phyloP scores from a whole-genome alignment of 345 rosid species.

The Iberis pinnata region DNA sequence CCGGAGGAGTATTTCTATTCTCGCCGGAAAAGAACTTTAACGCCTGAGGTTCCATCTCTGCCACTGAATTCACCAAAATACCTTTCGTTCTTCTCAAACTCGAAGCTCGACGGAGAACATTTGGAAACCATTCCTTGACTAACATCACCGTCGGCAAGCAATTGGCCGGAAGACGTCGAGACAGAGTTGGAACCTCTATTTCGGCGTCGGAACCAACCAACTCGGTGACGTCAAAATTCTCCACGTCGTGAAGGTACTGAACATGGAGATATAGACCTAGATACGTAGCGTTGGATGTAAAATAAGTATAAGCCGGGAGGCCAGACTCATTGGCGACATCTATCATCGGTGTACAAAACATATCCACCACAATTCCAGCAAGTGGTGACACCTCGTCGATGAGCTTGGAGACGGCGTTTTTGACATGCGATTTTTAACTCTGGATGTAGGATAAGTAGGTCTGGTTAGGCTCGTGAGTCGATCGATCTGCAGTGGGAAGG shows the following conservation, averaged over 20 bases:
- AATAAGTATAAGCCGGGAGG: conserved; percentile 40
- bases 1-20: conserved; percentile 15
- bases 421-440: conserved; percentile 32
- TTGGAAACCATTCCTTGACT: background rate
- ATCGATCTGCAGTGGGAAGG: conserved; percentile 3
- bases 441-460: too few relatives aligned
- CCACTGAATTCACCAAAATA: conserved; percentile 43
- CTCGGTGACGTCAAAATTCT: conserved; percentile 21
- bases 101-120: background rate
- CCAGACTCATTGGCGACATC: conserved; percentile 43
- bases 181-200: conserved; percentile 31
- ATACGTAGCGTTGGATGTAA: conserved; percentile 38
- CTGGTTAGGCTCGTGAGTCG: too few relatives aligned
- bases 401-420: conserved; percentile 24
- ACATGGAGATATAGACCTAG: conserved; percentile 29
- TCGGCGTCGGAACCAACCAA: conserved; percentile 34
- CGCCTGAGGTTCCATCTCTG: conserved; percentile 42
- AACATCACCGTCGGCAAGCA: conserved; percentile 20
- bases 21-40: conserved; percentile 9
- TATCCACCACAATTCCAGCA: conserved; percentile 46
- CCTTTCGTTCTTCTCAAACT: conserved; percentile 34
- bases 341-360: conserved; percentile 45
- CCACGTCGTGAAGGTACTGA: conserved; percentile 21
- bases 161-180: conserved; percentile 31
- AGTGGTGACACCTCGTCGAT: conserved; percentile 24